A percentile compares a stretch with the other conserved stretches of the same genome.
These are phyloP conservation scores for Moricandia arvensis DNA, from an alignment of 345 rosid genomes.

Conservation along the genomic window DNA sequence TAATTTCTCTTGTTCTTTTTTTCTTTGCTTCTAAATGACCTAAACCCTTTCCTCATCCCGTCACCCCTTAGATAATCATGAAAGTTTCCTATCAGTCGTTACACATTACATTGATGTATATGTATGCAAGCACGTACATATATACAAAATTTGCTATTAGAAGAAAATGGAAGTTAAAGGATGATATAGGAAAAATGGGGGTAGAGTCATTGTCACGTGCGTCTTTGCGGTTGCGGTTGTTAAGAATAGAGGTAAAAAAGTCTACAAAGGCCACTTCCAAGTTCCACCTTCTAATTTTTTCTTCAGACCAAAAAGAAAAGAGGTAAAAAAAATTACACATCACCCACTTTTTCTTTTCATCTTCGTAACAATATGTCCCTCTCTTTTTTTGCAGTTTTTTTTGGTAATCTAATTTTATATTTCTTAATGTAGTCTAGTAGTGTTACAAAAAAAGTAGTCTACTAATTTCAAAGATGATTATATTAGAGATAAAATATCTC, in stretches of 20 bases:
- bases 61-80: neutral
- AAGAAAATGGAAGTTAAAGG: slow-evolving; percentile 14
- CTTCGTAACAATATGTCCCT: too few relatives aligned
- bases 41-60: neutral
- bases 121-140: neutral
- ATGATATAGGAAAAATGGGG: slow-evolving; percentile 18
- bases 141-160: neutral
- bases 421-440: too few relatives aligned
- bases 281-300: neutral
- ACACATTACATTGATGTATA: neutral
- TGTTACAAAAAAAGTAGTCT: too few relatives aligned
- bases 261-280: slow-evolving; percentile 23
- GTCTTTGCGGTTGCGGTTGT: too few relatives aligned
- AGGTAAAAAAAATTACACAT: neutral
- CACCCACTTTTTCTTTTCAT: neutral
- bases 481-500: too few relatives aligned
- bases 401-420: neutral
- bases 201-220: slow-evolving; percentile 25
- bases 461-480: too few relatives aligned
- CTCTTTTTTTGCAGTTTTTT: too few relatives aligned
- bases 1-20: neutral
- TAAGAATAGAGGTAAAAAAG: slow-evolving; percentile 1
- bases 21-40: too few relatives aligned
- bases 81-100: neutral
- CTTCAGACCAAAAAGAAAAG: neutral